These are phyloP conservation scores for Neoarthrinium moseri DNA, from an alignment of 2,329 filamentous ascomycete genomes.

Conservation along the genomic window DNA sequence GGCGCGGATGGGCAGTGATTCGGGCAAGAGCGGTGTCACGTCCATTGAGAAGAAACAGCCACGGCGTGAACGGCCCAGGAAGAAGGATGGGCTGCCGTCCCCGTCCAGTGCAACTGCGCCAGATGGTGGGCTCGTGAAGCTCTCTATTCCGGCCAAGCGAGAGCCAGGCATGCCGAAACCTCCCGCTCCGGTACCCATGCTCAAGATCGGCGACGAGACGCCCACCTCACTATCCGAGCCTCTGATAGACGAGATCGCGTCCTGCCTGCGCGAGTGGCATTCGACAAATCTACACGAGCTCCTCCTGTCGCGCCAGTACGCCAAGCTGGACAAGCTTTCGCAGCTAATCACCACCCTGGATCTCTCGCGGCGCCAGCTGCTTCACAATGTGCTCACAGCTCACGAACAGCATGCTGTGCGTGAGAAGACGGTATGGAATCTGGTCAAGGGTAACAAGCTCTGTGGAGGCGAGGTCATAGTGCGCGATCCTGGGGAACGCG, in stretches of 20 bases:
- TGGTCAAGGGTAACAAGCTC: slow-evolving; percentile 92
- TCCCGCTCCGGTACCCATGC: slow-evolving; percentile 90
- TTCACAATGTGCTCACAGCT: slow-evolving; percentile 89
- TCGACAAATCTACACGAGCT: slow-evolving; percentile 94
- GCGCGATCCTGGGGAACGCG: slow-evolving; percentile 78
- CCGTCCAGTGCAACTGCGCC: neutral
- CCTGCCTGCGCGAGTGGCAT: slow-evolving; percentile 96
- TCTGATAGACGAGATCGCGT: slow-evolving; percentile 94
- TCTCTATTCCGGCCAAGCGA: slow-evolving; percentile 46
- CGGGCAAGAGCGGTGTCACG: slow-evolving; percentile 52
- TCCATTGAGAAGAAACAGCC: slow-evolving; percentile 36
- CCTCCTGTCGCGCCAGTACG: slow-evolving; percentile 79
- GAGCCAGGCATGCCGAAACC: slow-evolving; percentile 73
- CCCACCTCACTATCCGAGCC: slow-evolving; percentile 87
- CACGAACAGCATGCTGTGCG: slow-evolving; percentile 79
- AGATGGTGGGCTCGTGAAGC: slow-evolving; percentile 9
- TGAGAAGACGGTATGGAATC: slow-evolving; percentile 91
- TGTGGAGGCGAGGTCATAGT: slow-evolving; percentile 94
- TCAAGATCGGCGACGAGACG: slow-evolving; percentile 96
- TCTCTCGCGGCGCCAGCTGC: slow-evolving; percentile 79
- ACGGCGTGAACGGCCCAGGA: too few species aligned
- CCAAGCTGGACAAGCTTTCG: slow-evolving; percentile 76
- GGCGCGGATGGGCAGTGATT: slow-evolving; percentile 43
- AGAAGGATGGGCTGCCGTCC: slow-evolving; percentile 20
- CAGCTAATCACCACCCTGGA: slow-evolving; percentile 81